Evolutionary conservation across 768 basidiomycete species (phyloP), one percentile per base, ranked within the genome.

Genomic region (Tylopilus felleus): DNA sequence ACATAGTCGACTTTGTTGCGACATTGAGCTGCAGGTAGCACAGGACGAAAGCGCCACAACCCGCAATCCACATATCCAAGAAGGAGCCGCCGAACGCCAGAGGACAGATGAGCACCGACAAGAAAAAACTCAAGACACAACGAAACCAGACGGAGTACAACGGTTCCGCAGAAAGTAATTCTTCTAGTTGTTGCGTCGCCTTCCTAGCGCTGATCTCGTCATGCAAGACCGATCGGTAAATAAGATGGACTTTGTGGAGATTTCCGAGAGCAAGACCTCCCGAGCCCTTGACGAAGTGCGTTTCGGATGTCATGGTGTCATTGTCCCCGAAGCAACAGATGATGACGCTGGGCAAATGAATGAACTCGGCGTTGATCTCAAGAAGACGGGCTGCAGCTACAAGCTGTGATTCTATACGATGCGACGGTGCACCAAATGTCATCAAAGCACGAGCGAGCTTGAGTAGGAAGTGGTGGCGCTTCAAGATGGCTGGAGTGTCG

Each of bases 381-480:
- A 98, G 84, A 49, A 94, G 93, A 16, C 85, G 80, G 0, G 94
- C 91, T 8, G 91, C 91, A 10, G 93, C 88, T 29, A 88, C 78
- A 36, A 98, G 83, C 67, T 97, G 94, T 3, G 92, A 87, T 71
- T 96, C 93, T 55, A 98, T 90, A 29, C 95, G 84, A 73, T 98
- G 95, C 22, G 91, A 93, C 0, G 93, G 93, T 17, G 93, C 91
- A 5, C 93, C 93, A 65, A 90, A 95, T 13, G 85, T 85, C 90
- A 98, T 94, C 38, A 97, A 76, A 17, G 90, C 85, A 56, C 86
- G 81, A 16, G 93, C 91, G 25, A 97, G 80, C 65, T 84, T 91
- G 66, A 93, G 80, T 31, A 97, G 72, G 72, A 96, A 98, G 51
- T 84, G 82, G 59, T 95, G 93, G 52, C 95, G 80, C 56, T 86